Evolutionary conservation across 495 filamentous ascomycete species (phyloP), one percentile per base, ranked within the genome.

Genomic region (Hapsidospora chrysogenum): DNA sequence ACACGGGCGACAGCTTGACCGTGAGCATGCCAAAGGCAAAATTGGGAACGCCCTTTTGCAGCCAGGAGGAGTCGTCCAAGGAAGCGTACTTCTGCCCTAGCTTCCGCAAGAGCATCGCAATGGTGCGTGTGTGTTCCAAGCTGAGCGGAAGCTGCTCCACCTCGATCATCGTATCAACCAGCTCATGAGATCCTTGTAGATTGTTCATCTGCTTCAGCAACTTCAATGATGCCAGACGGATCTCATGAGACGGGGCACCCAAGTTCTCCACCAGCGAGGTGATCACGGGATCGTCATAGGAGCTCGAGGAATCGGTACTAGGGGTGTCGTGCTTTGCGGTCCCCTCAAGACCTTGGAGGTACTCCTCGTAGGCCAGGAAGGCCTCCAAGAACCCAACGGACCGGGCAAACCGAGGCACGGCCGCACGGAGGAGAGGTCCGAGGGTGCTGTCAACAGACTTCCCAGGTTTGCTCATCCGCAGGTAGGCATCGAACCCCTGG

Each of bases 11-110:
- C 37, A 93, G 60, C 41, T 76, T 80, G 33, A 87, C 74, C 3
- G 85, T 89, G 36, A 92, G 70, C 43, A 95, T 69, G 28, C 86
- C 87, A 49, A 95, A 95, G 45, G 80, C 77, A 44, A 85, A 95
- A 10, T 74, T 62, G 1, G 85, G 80, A 19, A 95, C 65, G 4
- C 86, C 64, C 42, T 62, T 64, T 20, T 69, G 57, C 45, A 92
- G 61, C 76, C 78, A 85, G 9, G 63, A 65, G 32, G 66, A 64
- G 46, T 42, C 58, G 43, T 33, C 68, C 46, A 52, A 59, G 50
- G 36, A 70, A 47, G 55, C 73, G 80, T 45, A 77, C 43, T 38
- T 68, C 49, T 31, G 73, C 61, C 54, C 56, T 20, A 96, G 66
- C 43, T 79, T 84, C 22, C 89, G 78, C 27, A 92, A 69, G 37